Evolutionary conservation across 192 early-diverging fungal genomes (phyloP).

Genomic region (Backusella liffmaniae): DNA sequence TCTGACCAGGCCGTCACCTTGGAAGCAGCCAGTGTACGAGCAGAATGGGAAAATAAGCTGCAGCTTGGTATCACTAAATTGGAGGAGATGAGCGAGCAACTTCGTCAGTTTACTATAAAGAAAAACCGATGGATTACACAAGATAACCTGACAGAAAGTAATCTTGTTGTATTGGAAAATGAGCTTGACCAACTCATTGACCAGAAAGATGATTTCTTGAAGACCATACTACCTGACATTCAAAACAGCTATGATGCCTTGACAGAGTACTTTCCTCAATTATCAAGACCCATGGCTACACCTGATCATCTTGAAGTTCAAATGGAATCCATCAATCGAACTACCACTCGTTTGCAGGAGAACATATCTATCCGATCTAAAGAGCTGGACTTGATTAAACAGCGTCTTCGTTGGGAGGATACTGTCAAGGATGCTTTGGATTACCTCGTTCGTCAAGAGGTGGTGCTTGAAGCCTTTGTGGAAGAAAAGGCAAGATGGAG

Average conservation of each 20-base stretch:
- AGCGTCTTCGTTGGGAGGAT: slow-evolving; percentile 16
- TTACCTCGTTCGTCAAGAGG: neutral
- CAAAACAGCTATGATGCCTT: slow-evolving; percentile 27
- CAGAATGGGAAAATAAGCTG: slow-evolving; percentile 17
- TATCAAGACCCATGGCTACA: slow-evolving; percentile 21
- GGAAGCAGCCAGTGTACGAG: slow-evolving; percentile 14
- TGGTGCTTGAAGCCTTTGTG: slow-evolving; percentile 10
- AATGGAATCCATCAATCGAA: slow-evolving; percentile 18
- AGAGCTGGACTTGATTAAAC: slow-evolving; percentile 19
- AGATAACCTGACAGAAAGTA: slow-evolving; percentile 5
- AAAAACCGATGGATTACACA: slow-evolving; percentile 20
- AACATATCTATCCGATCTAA: slow-evolving; percentile 10
- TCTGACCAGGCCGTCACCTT: slow-evolving; percentile 17
- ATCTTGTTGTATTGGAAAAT: slow-evolving; percentile 11
- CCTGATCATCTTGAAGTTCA: slow-evolving; percentile 32
- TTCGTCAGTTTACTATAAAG: slow-evolving; percentile 21
- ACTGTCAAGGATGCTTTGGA: slow-evolving; percentile 8
- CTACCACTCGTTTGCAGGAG: slow-evolving; percentile 18
- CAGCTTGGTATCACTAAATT: neutral
- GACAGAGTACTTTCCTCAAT: slow-evolving; percentile 18
- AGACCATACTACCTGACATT: slow-evolving; percentile 4
- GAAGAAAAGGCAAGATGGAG: slow-evolving; percentile 29
- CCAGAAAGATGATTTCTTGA: slow-evolving; percentile 10
- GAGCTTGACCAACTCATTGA: slow-evolving; percentile 11
- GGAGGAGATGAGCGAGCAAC: slow-evolving; percentile 22